These are phyloP conservation scores for Prosopis cineraria DNA, from an alignment of 306 rosid genomes.

Conservation along the genomic window DNA sequence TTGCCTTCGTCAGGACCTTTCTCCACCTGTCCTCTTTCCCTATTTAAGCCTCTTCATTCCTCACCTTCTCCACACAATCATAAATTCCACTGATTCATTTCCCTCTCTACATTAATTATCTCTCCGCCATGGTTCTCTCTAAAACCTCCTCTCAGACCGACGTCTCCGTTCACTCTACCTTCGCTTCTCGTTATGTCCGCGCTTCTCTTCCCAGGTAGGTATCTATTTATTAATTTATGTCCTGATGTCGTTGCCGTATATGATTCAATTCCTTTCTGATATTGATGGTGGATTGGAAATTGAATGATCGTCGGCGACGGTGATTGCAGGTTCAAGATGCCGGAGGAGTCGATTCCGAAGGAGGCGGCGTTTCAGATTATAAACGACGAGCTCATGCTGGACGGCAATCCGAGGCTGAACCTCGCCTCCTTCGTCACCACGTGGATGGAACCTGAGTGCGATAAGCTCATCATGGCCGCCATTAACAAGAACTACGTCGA, in stretches of 20 bases:
- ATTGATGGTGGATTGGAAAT: not conserved
- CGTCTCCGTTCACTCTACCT: constrained; percentile 78
- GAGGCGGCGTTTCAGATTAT: constrained; percentile 56
- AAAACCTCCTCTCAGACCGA: constrained; percentile 59
- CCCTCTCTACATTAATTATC: not conserved
- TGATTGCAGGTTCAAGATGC: constrained; percentile 41
- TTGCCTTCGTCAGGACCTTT: too few species aligned
- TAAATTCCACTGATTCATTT: not conserved
- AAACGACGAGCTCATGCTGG: constrained; percentile 56
- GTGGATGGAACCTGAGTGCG: constrained; percentile 80
- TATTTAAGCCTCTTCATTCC: not conserved
- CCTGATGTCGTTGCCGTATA: not conserved
- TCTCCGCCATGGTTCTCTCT: constrained; percentile 69
- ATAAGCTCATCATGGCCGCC: constrained; percentile 68
- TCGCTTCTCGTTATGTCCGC: constrained; percentile 86
- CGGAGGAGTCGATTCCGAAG: constrained; percentile 48
- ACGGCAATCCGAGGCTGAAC: constrained; percentile 50
- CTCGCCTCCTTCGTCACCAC: constrained; percentile 54
- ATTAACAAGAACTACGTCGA: constrained; percentile 89
- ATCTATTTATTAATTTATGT: too few species aligned
- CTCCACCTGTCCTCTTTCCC: not conserved
- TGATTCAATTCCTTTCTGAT: not conserved
- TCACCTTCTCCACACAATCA: not conserved
- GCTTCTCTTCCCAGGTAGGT: constrained; percentile 72
- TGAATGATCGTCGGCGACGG: not conserved